Conservation (phyloP, 1,139 yeast species). For the Scheffersomyces cryptocercus region DNA sequence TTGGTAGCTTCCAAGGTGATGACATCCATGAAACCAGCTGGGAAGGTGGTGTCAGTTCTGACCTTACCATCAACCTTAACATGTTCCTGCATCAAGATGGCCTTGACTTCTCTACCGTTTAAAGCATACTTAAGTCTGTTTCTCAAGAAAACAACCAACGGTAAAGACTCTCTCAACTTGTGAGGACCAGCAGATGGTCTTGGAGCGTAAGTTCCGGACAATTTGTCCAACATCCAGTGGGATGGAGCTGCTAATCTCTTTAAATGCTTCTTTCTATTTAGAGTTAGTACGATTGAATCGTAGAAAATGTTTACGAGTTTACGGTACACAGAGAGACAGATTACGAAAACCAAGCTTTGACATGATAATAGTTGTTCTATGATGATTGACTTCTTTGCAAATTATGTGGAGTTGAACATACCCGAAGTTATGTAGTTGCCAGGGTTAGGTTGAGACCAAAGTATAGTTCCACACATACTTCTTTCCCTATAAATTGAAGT, state of each 20-base stretch:
- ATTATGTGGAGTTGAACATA: too few species aligned
- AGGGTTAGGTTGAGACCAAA: too few species aligned
- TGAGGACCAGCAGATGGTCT: constrained; percentile 99
- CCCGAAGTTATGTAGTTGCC: too few species aligned
- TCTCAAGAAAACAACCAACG: constrained; percentile 96
- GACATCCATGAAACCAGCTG: constrained; percentile 99
- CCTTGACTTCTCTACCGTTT: constrained; percentile 99
- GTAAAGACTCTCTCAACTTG: constrained; percentile 98
- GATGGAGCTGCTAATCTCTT: constrained; percentile 99
- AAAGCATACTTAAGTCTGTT: constrained; percentile 99
- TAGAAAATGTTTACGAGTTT: constrained; percentile 1
- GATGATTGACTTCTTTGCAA: too few species aligned
- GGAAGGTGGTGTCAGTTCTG: constrained; percentile 98
- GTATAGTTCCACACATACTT: too few species aligned
- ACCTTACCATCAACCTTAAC: constrained; percentile 99
- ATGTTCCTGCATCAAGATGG: constrained; percentile 98
- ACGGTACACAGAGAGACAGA: too few species aligned
- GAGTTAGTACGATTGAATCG: constrained; percentile 27
- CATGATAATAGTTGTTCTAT: too few species aligned
- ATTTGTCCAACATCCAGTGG: constrained; percentile 99
- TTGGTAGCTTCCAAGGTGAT: constrained; percentile 96
- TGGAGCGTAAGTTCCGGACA: constrained; percentile 99
- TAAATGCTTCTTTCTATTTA: constrained; percentile 82
- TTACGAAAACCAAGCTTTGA: too few species aligned
- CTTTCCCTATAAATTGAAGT: too few species aligned